Evolutionary conservation across 1,284 basidiomycete species (phyloP), one percentile per base, ranked within the genome.

Genomic region (Cystobasidium slooffiae): DNA sequence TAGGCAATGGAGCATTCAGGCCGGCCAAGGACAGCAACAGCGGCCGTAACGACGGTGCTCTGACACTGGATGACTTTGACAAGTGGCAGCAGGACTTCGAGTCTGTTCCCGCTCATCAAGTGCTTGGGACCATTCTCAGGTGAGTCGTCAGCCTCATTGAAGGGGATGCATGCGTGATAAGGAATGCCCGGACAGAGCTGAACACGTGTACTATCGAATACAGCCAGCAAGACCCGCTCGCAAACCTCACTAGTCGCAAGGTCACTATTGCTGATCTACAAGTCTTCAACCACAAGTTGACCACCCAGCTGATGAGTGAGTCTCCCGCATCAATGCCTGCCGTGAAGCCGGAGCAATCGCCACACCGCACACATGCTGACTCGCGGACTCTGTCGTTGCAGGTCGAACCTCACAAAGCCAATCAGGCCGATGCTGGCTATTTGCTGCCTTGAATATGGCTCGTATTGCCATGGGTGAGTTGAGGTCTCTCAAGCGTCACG

Each of bases 341-440:
- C 59, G 46, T 49, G 46, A n/a, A 49, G 46, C 46, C 16, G 55
- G 37, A 31, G n/a, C 37, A 20, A 37, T 41, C 9, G 9, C 18
- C 39, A 44, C 47, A 47, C 47, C 8, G 14, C 49, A 49, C 49
- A 10, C 10, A 18, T 22, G 64, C 64, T 67, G 64, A 67, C 46
- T 5, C 39, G 8, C 12, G 64, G 5, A 3, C 43, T 47, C 1
- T 6, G 22, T 51, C 12, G n/a, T 22, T 9, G 4, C 51, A 47
- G 64, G 24, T 9, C 85, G 95, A 72, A 94, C 92, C 43, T 90
- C 92, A 84, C 95, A 97, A 86, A 91, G 89, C 83, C 88, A 85
- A 78, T 91, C 89, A 52, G 94, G 94, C 0, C 85, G 94, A 59
- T 97, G 94, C 84, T 97, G 94, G 94, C 85, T 95, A 14, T 96